Conservation (phyloP, 768 basidiomycete species). For the Mycena alexandri region DNA sequence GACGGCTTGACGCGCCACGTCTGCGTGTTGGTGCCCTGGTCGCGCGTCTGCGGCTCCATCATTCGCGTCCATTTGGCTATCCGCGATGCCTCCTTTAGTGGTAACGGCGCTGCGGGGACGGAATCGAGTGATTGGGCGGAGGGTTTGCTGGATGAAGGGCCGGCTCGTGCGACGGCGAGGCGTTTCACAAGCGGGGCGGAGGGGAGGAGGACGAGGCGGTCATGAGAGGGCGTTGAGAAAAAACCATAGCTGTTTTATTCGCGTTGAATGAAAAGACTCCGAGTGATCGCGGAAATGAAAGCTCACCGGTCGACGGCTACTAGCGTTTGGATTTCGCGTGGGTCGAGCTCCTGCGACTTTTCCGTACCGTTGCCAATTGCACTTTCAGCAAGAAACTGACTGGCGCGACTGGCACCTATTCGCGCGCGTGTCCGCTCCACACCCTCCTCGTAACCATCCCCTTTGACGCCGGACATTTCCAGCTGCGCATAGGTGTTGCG, state of each 20-base stretch:
- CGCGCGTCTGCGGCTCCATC: conserved; percentile 77
- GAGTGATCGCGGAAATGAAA: conserved; percentile 3
- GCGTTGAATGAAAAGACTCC: conserved; percentile 3
- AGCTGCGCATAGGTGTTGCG: conserved; percentile 90
- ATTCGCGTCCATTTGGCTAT: conserved; percentile 96
- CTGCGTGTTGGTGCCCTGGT: conserved; percentile 82
- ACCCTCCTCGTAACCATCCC: conserved; percentile 95
- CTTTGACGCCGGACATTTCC: conserved; percentile 91
- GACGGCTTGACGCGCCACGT: conserved; percentile 76
- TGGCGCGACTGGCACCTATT: conserved; percentile 65
- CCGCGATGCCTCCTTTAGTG: conserved; percentile 78
- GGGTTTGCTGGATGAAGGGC: conserved; percentile 59
- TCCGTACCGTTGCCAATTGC: conserved; percentile 69
- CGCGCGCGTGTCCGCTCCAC: conserved; percentile 92
- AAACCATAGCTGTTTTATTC: conserved; percentile 84
- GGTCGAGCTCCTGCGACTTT: conserved; percentile 74
- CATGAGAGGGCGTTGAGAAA: conserved; percentile 83
- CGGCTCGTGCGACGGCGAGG: conserved; percentile 59
- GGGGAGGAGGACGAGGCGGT: conserved; percentile 83
- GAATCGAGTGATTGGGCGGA: conserved; percentile 59
- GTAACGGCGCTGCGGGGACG: conserved; percentile 61
- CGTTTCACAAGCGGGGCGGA: conserved; percentile 73
- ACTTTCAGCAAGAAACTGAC: conserved; percentile 69
- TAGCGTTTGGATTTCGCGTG: conserved; percentile 81
- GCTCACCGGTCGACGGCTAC: conserved; percentile 89